Conservation (phyloP, 352 stramenopile species). For the Pythium volutum region DNA sequence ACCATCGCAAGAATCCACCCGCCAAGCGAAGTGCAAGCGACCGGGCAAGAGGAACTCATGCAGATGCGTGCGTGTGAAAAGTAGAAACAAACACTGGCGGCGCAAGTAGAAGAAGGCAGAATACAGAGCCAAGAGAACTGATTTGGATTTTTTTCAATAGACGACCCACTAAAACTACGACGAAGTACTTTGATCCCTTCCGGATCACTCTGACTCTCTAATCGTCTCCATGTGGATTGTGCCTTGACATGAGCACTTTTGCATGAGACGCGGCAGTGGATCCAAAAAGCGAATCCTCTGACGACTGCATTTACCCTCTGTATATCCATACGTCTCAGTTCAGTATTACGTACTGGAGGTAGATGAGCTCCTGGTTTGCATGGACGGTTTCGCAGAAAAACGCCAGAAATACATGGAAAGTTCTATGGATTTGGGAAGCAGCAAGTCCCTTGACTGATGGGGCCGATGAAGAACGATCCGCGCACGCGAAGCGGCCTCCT, state of each 20-base stretch:
- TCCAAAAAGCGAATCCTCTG: not conserved
- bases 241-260: not conserved
- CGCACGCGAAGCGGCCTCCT: not conserved
- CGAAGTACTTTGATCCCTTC: not conserved
- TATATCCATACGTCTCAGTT: not conserved
- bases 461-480: slow-evolving; percentile 6
- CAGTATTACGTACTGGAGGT: not conserved
- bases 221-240: not conserved
- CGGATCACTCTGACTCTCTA: no score
- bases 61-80: not conserved
- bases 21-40: not conserved
- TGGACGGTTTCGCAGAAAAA: slow-evolving; percentile 6
- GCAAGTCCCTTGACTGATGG: not conserved
- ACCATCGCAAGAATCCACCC: not conserved
- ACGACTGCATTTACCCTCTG: not conserved
- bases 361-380: not conserved
- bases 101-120: slow-evolving; percentile 6
- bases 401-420: slow-evolving; percentile 13
- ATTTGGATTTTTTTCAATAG: slow-evolving; percentile 25
- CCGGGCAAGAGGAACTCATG: not conserved
- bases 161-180: slow-evolving; percentile 12
- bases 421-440: slow-evolving; percentile 9
- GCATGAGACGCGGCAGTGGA: not conserved
- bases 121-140: not conserved
- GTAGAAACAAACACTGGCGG: not conserved